Conservation (phyloP, 2,329 filamentous ascomycete species). For the Penicillium sp. region DNA sequence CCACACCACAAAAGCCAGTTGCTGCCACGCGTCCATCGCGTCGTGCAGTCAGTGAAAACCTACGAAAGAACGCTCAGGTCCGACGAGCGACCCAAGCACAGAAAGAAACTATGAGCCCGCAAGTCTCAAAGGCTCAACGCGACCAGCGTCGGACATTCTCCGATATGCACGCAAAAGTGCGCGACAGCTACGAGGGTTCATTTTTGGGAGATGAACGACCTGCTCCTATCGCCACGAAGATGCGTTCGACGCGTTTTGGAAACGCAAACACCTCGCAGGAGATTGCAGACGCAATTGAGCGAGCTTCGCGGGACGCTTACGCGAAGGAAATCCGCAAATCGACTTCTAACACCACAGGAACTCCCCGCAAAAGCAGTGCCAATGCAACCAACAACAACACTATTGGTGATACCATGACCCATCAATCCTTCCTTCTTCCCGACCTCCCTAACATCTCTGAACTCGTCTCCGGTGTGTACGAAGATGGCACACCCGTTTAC, state of each 20-base stretch:
- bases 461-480: constrained; percentile 58
- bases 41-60: constrained; percentile 36
- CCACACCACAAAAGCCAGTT: constrained; percentile 39
- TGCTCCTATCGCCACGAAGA: constrained; percentile 42
- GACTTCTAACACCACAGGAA: constrained; percentile 19
- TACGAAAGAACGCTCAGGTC: constrained; percentile 45
- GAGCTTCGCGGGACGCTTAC: constrained; percentile 39
- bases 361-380: constrained; percentile 23
- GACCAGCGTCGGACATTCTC: constrained; percentile 52
- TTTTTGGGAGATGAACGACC: constrained; percentile 53
- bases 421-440: constrained; percentile 61
- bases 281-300: constrained; percentile 41
- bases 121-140: constrained; percentile 37
- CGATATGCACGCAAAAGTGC: constrained; percentile 57
- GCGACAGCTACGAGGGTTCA: constrained; percentile 54
- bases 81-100: constrained; percentile 42
- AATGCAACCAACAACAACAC: constrained; percentile 32
- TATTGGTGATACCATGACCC: constrained; percentile 52
- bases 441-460: constrained; percentile 63
- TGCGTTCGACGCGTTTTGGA: constrained; percentile 58
- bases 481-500: constrained; percentile 59
- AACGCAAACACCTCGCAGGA: constrained; percentile 45
- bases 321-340: constrained; percentile 33
- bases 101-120: constrained; percentile 43
- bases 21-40: constrained; percentile 31